Percentiles rank a stretch among this genome's conserved stretches.
These are phyloP conservation scores for Cichorium intybus DNA, from an alignment of 140 eudicot species.

Conservation along the genomic window DNA sequence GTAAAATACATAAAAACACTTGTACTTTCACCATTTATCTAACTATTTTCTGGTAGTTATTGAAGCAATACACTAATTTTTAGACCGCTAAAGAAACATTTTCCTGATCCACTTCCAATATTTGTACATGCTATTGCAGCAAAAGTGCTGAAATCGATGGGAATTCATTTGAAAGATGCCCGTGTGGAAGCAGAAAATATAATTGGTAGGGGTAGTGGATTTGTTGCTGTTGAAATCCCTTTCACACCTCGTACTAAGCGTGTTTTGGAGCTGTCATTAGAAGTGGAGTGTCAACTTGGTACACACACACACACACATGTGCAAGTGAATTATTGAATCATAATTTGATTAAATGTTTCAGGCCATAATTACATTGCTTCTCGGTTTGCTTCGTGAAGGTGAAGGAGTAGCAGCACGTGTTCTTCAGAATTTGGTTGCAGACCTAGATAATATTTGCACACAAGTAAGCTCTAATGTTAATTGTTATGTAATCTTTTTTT, in stretches of 20 bases:
- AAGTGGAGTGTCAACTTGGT: too few relatives aligned
- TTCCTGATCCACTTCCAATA: too few relatives aligned
- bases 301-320: too few relatives aligned
- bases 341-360: constrained; percentile 19
- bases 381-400: constrained; percentile 90
- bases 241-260: too few relatives aligned
- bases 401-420: constrained; percentile 95
- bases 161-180: constrained; percentile 85
- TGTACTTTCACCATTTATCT: not conserved
- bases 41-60: not conserved
- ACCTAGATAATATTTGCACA: constrained; percentile 71
- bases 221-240: too few relatives aligned
- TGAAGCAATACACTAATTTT: not conserved
- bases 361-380: constrained; percentile 79
- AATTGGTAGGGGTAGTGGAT: too few relatives aligned
- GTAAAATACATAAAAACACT: not conserved
- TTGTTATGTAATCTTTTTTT: not conserved
- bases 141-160: constrained; percentile 87
- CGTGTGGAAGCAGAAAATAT: too few relatives aligned
- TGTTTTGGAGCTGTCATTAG: too few relatives aligned
- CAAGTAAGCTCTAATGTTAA: constrained; percentile 41
- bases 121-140: constrained; percentile 92
- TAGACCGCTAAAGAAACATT: too few relatives aligned
- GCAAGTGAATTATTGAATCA: too few relatives aligned
- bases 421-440: constrained; percentile 80